A percentile compares a stretch with the other conserved stretches of the same genome.
phyloP scores from a whole-genome alignment of 2,329 filamentous ascomycete species.

The Verticillium isaacii region DNA sequence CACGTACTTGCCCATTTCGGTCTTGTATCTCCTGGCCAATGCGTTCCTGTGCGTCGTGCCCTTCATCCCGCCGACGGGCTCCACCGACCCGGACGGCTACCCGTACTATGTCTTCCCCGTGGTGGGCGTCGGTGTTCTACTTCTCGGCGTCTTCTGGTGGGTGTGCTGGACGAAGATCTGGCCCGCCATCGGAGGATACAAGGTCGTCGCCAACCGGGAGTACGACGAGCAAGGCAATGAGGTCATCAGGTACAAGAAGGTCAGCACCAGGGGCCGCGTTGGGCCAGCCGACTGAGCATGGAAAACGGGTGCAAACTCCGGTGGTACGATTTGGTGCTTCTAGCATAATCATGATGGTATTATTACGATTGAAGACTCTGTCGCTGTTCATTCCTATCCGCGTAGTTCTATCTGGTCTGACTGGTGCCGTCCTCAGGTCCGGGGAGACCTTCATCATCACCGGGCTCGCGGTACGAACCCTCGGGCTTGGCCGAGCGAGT shows the following conservation, averaged over 20 bases:
- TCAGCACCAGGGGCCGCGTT: slow-evolving; percentile 10
- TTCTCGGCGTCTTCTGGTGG: slow-evolving; percentile 50
- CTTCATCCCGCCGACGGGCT: slow-evolving; percentile 47
- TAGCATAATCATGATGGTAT: background rate
- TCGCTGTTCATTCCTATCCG: background rate
- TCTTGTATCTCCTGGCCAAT: slow-evolving; percentile 46
- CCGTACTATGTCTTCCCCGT: slow-evolving; percentile 54
- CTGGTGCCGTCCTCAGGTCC: background rate
- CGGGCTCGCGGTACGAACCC: slow-evolving; percentile 25
- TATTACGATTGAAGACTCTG: background rate
- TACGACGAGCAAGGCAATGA: slow-evolving; percentile 34
- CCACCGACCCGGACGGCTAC: slow-evolving; percentile 40
- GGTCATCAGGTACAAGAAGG: slow-evolving; percentile 33
- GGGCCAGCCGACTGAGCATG: slow-evolving; percentile 1
- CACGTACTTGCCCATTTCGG: slow-evolving; percentile 39
- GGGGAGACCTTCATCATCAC: slow-evolving; percentile 22
- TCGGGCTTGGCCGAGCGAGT: slow-evolving; percentile 24
- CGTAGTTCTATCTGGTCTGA: background rate
- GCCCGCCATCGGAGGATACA: slow-evolving; percentile 44
- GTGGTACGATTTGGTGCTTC: too few relatives aligned
- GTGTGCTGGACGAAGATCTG: slow-evolving; percentile 44
- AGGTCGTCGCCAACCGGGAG: slow-evolving; percentile 37
- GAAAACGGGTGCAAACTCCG: too few relatives aligned
- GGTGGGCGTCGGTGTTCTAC: slow-evolving; percentile 45
- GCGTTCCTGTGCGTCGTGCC: slow-evolving; percentile 48